phyloP scores from a whole-genome alignment of 305 asterid species.

The Petunia hybrid region DNA sequence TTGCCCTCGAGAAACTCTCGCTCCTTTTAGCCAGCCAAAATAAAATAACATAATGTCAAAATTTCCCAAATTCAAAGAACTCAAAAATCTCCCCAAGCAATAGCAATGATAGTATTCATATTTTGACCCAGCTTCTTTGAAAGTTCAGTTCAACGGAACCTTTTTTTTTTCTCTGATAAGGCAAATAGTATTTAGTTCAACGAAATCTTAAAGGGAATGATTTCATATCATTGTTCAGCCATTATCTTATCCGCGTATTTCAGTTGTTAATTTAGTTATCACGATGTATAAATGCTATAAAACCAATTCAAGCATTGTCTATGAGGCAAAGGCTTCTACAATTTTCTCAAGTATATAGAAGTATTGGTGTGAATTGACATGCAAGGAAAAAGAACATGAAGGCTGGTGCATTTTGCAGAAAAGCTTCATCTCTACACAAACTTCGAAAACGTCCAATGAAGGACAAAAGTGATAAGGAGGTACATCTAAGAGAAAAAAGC shows the following conservation, averaged over 20 bases:
- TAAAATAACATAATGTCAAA: not conserved
- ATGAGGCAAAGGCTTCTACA: slow-evolving; percentile 13
- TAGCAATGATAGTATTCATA: slow-evolving; percentile 19
- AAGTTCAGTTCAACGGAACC: not conserved
- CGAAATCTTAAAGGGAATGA: slow-evolving; percentile 1
- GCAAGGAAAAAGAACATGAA: not conserved
- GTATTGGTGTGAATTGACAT: not conserved
- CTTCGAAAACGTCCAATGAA: slow-evolving; percentile 6
- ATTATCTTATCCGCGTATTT: slow-evolving; percentile 13
- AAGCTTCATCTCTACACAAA: not conserved
- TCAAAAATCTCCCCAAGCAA: not conserved
- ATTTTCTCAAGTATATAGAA: not conserved
- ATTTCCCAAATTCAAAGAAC: slow-evolving; percentile 22
- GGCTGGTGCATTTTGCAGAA: slow-evolving; percentile 9
- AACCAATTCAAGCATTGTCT: slow-evolving; percentile 9
- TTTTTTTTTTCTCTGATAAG: too few relatives aligned
- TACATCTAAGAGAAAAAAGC: not conserved
- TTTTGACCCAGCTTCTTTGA: not conserved
- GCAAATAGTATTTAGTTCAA: too few relatives aligned
- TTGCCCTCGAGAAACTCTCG: not conserved
- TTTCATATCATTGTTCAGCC: not conserved
- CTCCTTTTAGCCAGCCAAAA: not conserved
- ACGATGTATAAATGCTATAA: not conserved
- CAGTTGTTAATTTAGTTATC: not conserved
- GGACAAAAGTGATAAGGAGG: not conserved